These are phyloP conservation scores for Cytospora piceicola DNA, from an alignment of 2,329 filamentous ascomycete species.

Conservation along the genomic window DNA sequence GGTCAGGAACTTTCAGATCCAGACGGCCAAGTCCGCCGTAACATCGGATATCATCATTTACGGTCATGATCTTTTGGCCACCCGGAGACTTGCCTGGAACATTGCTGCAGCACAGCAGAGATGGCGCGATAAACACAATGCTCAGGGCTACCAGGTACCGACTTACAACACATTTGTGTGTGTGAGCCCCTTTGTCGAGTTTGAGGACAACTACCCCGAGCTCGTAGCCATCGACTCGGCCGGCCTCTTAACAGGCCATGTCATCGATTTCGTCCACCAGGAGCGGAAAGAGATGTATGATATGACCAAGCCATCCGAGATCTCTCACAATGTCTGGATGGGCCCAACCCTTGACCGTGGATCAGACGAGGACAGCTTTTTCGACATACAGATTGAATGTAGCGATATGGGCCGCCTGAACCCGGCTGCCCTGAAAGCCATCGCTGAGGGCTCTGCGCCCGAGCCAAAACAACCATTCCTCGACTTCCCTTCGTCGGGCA, in stretches of 20 bases:
- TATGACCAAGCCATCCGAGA: constrained; percentile 90
- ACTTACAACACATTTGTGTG: constrained; percentile 85
- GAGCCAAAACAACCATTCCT: constrained; percentile 51
- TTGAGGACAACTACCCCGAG: constrained; percentile 71
- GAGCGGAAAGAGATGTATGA: constrained; percentile 90
- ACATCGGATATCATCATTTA: constrained; percentile 94
- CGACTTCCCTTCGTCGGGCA: constrained; percentile 94
- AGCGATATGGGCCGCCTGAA: constrained; percentile 82
- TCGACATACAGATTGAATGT: constrained; percentile 86
- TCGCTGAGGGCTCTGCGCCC: constrained; percentile 60
- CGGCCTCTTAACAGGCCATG: constrained; percentile 73
- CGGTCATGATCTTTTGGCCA: constrained; percentile 68
- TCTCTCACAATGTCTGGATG: constrained; percentile 86
- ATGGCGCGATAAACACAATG: constrained; percentile 70
- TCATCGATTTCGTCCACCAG: constrained; percentile 87
- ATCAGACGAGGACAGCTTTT: constrained; percentile 62
- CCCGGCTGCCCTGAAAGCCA: constrained; percentile 63
- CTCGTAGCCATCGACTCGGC: constrained; percentile 76
- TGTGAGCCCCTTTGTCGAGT: constrained; percentile 65
- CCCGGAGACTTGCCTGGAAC: constrained; percentile 66
- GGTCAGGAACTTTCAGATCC: constrained; percentile 96
- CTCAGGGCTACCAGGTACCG: constrained; percentile 57
- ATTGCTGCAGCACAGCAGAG: constrained; percentile 76
- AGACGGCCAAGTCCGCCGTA: constrained; percentile 83
- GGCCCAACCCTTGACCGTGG: constrained; percentile 80